These are phyloP conservation scores for Davidsoniella australis DNA, from an alignment of 2,329 filamentous ascomycete species.

Conservation along the genomic window DNA sequence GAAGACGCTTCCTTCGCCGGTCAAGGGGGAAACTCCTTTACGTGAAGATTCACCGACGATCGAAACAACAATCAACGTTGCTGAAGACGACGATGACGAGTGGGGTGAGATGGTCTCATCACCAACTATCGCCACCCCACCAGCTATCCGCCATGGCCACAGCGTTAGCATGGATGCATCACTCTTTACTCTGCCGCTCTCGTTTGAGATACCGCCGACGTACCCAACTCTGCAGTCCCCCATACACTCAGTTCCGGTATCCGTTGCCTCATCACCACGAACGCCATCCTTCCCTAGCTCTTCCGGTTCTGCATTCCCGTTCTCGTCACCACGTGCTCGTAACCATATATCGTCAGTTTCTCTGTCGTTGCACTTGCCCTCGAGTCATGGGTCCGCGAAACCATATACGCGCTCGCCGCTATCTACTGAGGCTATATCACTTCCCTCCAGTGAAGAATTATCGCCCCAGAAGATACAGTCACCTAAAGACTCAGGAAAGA, in stretches of 20 bases:
- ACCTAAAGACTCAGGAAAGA: not conserved
- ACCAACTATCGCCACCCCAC: not conserved
- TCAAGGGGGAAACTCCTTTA: not conserved
- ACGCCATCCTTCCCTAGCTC: conserved; percentile 6
- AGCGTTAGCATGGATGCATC: not conserved
- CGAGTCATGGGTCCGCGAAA: not conserved
- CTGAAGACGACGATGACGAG: conserved; percentile 30
- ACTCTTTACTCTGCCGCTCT: not conserved
- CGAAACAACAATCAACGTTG: conserved; percentile 11
- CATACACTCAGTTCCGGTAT: conserved; percentile 7
- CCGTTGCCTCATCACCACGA: conserved; percentile 7
- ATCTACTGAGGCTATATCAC: conserved; percentile 3
- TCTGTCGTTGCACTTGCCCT: conserved; percentile 2
- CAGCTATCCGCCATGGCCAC: not conserved
- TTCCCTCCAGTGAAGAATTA: not conserved
- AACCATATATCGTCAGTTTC: not conserved
- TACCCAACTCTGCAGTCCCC: conserved; percentile 4
- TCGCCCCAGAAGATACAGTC: not conserved
- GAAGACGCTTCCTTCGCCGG: not conserved
- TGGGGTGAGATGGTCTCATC: conserved; percentile 41
- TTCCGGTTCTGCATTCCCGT: not conserved
- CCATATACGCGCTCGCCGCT: conserved; percentile 10
- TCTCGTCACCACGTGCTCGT: not conserved
- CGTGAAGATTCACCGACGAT: not conserved
- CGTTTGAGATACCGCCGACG: conserved; percentile 7